A percentile compares a stretch with the other conserved stretches of the same genome.
These are phyloP conservation scores for Cicer pinnatifidum DNA, from an alignment of 306 rosid genomes.

Conservation along the genomic window DNA sequence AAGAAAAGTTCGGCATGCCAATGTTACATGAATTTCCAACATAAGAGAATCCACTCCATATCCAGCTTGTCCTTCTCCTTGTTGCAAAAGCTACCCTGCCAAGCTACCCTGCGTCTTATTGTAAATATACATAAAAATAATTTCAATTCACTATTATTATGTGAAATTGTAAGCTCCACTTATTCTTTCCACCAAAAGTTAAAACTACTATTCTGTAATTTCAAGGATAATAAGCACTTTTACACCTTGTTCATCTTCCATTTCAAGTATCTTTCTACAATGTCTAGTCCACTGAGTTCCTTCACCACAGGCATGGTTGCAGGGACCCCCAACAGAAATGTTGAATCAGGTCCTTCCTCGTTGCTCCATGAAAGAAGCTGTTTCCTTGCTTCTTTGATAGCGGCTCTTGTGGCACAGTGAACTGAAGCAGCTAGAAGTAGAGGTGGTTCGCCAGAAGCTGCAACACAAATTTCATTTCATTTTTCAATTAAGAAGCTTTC, in stretches of 20 bases:
- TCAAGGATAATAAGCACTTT: constrained; percentile 11
- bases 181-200: neutral
- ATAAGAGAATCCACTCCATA: neutral
- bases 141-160: constrained; percentile 11
- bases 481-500: neutral
- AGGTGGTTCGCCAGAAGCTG: constrained; percentile 98
- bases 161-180: neutral
- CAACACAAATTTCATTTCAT: constrained; percentile 34
- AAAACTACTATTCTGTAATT: constrained; percentile 23
- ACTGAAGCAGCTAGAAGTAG: constrained; percentile 79
- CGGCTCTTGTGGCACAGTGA: constrained; percentile 90
- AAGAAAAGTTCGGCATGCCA: neutral
- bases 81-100: constrained; percentile 17
- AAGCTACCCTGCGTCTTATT: constrained; percentile 4
- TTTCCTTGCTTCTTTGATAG: constrained; percentile 73
- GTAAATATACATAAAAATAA: neutral
- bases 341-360: constrained; percentile 43
- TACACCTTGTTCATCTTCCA: constrained; percentile 54
- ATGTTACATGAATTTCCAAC: neutral
- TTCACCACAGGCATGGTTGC: constrained; percentile 92
- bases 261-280: constrained; percentile 76
- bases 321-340: constrained; percentile 75
- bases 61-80: constrained; percentile 5
- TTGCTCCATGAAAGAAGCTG: constrained; percentile 72
- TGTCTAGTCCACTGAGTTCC: constrained; percentile 71